Evolutionary conservation across 169 alveolate genomes (phyloP).

Genomic region (Plasmodium coatneyi): DNA sequence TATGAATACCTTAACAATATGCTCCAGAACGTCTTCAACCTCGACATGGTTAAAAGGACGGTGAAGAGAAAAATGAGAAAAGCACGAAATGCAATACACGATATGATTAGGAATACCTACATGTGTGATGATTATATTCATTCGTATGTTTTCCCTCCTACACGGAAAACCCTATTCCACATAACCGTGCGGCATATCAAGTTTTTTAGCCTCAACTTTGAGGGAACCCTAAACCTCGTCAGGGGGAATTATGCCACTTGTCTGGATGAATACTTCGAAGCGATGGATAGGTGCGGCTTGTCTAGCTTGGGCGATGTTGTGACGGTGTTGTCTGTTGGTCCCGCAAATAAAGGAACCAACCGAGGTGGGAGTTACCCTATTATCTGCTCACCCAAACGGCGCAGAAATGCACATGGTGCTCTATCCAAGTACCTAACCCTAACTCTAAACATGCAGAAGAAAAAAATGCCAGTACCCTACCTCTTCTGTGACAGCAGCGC

Average conservation of each 20-base stretch:
- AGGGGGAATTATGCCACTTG: slow-evolving; percentile 11
- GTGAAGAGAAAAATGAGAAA: slow-evolving; percentile 5
- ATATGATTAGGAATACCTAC: neutral
- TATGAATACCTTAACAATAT: neutral
- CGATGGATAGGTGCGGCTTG: neutral
- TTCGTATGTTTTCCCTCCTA: slow-evolving; percentile 23
- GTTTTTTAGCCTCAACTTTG: slow-evolving; percentile 39
- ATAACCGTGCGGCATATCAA: neutral
- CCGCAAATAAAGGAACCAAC: neutral
- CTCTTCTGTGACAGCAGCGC: neutral
- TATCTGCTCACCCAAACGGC: neutral
- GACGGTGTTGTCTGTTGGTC: neutral
- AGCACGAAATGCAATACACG: neutral
- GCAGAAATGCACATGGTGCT: neutral
- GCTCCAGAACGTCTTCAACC: neutral
- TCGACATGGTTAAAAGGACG: neutral
- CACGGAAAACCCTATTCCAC: slow-evolving; percentile 1
- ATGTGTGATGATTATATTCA: slow-evolving; percentile 4
- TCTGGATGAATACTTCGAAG: neutral
- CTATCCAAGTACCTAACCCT: neutral
- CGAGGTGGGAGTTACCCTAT: neutral
- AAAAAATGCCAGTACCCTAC: neutral
- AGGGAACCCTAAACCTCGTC: slow-evolving; percentile 1
- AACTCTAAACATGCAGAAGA: neutral
- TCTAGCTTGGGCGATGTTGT: neutral